Evolutionary conservation across 78 protist species (phyloP), one percentile per base, ranked within the genome.

Genomic region (Dictyostelium discoideum): DNA sequence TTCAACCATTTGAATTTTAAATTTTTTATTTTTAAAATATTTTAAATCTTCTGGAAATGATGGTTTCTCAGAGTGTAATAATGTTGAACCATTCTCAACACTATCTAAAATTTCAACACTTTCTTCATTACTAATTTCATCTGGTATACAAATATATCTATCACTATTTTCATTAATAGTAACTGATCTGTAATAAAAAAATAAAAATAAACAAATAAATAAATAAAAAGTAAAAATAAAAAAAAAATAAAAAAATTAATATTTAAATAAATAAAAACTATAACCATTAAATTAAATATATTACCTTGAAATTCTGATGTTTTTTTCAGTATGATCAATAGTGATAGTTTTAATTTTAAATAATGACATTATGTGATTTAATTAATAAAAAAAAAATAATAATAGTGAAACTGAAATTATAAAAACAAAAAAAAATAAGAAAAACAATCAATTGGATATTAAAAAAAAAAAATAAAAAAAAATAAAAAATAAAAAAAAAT

Each of bases 1-100:
- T 29, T 74, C 81, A 74, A 32, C 13, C 46, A 74, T 29, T 74
- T 74, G 81, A 14, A 74, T 10, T 74, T 74, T 74, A 74, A 74
- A 37, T 32, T 1, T 74, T 74, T 74, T 20, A 37, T 39, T 39
- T 3, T 18, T 37, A 37, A 32, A 74, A 5, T 9, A 37, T 13
- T 74, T 37, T 37, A 74, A 74, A 74, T 74, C 81, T 8, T 37
- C 20, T 74, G 81, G 81, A 37, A 32, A 74, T 37, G 26, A 3
- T 37, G 48, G 24, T 32, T 37, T 37, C 16, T 32, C 22, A 10
- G 48, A 39, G 16, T 74, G 39, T 74, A 74, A 74, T 26, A 74
- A 16, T 1, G 24, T 37, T 37, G 81, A 16, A 16, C 81, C 81
- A 74, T 32, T 37, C 20, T 26, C 20, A 37, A 74, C 46, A 16